Percentiles rank a stretch among this genome's conserved stretches.
Evolutionary conservation across 371 early-diverging fungal species (phyloP).

Genomic region (Rhizomucor pusillus): DNA sequence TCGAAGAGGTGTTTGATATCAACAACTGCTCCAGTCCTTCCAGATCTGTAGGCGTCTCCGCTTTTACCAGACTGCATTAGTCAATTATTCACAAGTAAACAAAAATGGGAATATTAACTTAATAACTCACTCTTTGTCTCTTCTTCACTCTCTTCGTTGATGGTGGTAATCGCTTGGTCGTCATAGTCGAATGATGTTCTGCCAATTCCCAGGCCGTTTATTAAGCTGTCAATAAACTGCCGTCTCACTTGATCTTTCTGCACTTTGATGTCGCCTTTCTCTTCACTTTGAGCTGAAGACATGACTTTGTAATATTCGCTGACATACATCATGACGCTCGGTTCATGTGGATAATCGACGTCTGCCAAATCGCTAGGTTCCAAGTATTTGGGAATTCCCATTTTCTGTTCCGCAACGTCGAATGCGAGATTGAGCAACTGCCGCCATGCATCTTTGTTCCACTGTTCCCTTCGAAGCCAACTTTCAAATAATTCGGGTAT

Average conservation of each 20-base stretch:
- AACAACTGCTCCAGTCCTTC: too few relatives aligned
- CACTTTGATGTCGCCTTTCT: conserved; percentile 9
- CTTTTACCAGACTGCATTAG: too few relatives aligned
- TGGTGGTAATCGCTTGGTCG: too few relatives aligned
- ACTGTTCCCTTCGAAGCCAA: conserved; percentile 14
- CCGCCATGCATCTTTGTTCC: conserved; percentile 28
- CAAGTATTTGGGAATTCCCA: conserved; percentile 36
- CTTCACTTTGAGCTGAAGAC: conserved; percentile 19
- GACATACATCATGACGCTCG: conserved; percentile 49
- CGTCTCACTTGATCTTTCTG: neutral
- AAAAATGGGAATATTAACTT: too few relatives aligned
- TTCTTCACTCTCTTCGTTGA: neutral
- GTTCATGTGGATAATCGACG: conserved; percentile 46
- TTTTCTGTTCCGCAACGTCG: conserved; percentile 27
- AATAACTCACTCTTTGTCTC: neutral
- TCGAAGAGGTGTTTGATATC: too few relatives aligned
- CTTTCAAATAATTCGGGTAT: conserved; percentile 54
- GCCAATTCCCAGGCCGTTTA: neutral
- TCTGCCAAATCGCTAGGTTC: conserved; percentile 37
- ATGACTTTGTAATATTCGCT: conserved; percentile 43
- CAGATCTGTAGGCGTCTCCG: too few relatives aligned
- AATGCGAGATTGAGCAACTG: conserved; percentile 27
- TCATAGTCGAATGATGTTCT: too few relatives aligned
- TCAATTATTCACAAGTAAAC: too few relatives aligned
- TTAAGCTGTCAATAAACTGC: neutral